Evolutionary conservation across 345 rosid genomes (phyloP).

Genomic region (Eucalyptus caleyi): DNA sequence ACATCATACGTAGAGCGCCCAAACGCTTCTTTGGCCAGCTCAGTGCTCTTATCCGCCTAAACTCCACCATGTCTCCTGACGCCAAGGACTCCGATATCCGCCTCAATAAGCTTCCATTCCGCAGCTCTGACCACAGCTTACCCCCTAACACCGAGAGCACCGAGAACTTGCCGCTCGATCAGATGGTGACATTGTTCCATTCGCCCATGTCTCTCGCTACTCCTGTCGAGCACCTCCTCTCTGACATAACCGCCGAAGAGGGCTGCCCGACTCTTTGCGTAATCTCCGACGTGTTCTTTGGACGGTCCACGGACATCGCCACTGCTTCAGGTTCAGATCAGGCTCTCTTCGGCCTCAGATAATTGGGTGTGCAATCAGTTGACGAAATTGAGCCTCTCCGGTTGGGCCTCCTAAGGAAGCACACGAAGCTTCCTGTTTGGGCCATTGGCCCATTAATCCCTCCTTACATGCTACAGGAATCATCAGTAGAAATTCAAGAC

Average conservation of each 20-base stretch:
- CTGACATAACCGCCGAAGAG: too few relatives aligned
- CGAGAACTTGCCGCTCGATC: neutral
- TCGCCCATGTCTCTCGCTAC: neutral
- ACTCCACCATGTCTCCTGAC: too few relatives aligned
- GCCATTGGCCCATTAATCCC: constrained; percentile 30
- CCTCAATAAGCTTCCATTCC: too few relatives aligned
- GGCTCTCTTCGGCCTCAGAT: constrained; percentile 3
- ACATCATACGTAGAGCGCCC: too few relatives aligned
- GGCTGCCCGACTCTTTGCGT: too few relatives aligned
- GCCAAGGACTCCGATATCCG: too few relatives aligned
- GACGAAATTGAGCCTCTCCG: constrained; percentile 25
- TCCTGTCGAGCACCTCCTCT: neutral
- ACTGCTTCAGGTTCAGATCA: constrained; percentile 15
- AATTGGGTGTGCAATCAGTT: constrained; percentile 26
- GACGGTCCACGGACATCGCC: neutral
- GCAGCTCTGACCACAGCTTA: too few relatives aligned
- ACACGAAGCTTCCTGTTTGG: constrained; percentile 21
- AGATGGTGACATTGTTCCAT: neutral
- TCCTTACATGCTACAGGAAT: neutral
- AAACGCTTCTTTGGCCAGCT: too few relatives aligned
- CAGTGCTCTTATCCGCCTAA: too few relatives aligned
- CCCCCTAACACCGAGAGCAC: too few relatives aligned
- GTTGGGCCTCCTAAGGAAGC: constrained; percentile 13
- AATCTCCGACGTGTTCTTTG: too few relatives aligned
- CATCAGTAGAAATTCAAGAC: neutral